Evolutionary conservation across 257 asterid species (phyloP).

Genomic region (Nemophila menziesii): DNA sequence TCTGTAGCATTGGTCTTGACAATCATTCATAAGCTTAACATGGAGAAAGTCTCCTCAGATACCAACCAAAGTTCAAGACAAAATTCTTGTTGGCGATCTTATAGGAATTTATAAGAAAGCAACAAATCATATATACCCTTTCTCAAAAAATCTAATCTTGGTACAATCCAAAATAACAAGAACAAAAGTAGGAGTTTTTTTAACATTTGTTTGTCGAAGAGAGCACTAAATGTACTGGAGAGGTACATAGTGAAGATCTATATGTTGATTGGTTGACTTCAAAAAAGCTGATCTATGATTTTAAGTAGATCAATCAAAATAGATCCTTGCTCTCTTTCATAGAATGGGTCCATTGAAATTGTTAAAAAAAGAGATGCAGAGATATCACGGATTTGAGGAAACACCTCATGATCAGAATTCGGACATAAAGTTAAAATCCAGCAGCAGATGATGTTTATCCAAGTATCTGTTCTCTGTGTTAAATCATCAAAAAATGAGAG

Average conservation of each 20-base stretch:
- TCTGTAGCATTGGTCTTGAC: background rate
- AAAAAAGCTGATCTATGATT: constrained; percentile 6
- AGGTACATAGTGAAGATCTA: background rate
- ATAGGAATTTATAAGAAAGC: background rate
- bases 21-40: background rate
- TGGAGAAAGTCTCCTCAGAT: background rate
- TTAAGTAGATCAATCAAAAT: constrained; percentile 9
- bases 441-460: constrained; percentile 5
- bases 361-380: constrained; percentile 3
- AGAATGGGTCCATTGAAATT: constrained; percentile 3
- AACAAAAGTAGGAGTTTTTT: background rate
- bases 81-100: background rate
- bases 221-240: background rate
- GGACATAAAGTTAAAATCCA: constrained; percentile 2
- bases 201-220: background rate
- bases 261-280: background rate
- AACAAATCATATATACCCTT: background rate
- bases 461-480: background rate
- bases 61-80: background rate
- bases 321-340: background rate
- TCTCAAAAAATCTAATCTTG: background rate
- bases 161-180: background rate
- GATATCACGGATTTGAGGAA: background rate
- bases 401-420: constrained; percentile 22
- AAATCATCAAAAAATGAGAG: background rate